Conservation (phyloP, 176 grass and related monocot genomes). For the Miscanthus lutarioriparius region DNA sequence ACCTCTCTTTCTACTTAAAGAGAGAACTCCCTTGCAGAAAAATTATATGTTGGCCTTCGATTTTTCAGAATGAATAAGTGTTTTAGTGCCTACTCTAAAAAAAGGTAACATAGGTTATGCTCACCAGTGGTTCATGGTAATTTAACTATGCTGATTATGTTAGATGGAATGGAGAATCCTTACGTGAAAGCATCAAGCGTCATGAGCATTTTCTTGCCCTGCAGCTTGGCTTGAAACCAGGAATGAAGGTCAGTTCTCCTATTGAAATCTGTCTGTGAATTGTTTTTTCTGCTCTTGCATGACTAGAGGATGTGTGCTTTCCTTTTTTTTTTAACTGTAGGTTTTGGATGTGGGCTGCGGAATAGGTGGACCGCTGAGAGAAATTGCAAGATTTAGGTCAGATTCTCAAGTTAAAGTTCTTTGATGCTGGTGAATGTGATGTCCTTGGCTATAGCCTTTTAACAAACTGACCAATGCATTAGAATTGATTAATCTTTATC, state of each 20-base stretch:
- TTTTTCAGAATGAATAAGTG: background rate
- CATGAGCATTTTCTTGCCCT: constrained; percentile 95
- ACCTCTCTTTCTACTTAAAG: background rate
- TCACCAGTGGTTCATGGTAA: background rate
- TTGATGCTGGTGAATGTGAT: constrained; percentile 3
- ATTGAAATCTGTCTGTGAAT: background rate
- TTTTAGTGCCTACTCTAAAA: background rate
- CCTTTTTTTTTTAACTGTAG: constrained; percentile 42
- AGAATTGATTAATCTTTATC: background rate
- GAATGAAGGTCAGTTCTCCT: constrained; percentile 76
- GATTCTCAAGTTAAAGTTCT: constrained; percentile 7
- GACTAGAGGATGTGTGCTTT: constrained; percentile 23
- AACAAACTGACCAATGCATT: background rate
- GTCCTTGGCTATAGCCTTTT: background rate
- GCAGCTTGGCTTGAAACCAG: constrained; percentile 78
- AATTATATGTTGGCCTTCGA: background rate
- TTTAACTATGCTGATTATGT: constrained; percentile 13
- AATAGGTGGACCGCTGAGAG: constrained; percentile 89
- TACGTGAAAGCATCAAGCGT: constrained; percentile 92
- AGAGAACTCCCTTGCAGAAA: background rate
- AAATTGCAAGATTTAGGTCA: constrained; percentile 97
- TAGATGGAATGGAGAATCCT: constrained; percentile 94
- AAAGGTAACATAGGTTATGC: background rate
- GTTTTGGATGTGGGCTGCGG: constrained; percentile 96
- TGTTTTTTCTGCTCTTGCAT: background rate